Evolutionary conservation across 1,139 yeast species (phyloP).

Genomic region (Chernovozyma sophiae-reginae): DNA sequence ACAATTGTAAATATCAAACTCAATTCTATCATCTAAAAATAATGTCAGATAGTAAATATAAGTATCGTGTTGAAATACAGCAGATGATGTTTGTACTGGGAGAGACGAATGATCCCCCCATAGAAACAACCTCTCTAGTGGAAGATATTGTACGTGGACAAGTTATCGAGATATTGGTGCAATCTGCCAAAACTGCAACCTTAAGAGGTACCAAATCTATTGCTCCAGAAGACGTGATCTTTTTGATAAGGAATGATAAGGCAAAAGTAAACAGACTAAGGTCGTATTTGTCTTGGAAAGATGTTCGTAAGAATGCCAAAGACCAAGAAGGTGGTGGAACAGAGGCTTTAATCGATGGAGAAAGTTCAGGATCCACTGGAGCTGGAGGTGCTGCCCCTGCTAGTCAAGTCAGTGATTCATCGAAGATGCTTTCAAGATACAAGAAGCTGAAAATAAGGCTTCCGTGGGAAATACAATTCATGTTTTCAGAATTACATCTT

Average conservation of each 20-base stretch:
- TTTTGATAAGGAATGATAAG: conserved; percentile 85
- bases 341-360: conserved; percentile 46
- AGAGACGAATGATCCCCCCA: conserved; percentile 90
- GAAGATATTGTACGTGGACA: conserved; percentile 96
- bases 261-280: conserved; percentile 90
- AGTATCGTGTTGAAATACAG: conserved; percentile 81
- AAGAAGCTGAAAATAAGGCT: conserved; percentile 78
- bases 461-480: conserved; percentile 94
- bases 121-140: conserved; percentile 82
- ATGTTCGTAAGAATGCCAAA: conserved; percentile 92
- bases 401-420: conserved; percentile 39
- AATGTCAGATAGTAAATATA: conserved; percentile 47
- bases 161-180: conserved; percentile 82
- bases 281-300: conserved; percentile 95
- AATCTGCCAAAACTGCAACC: conserved; percentile 75
- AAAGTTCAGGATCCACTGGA: conserved; percentile 28
- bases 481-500: conserved; percentile 87
- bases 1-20: background rate
- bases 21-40: background rate
- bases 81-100: conserved; percentile 99
- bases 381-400: conserved; percentile 28
- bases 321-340: conserved; percentile 88
- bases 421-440: conserved; percentile 56
- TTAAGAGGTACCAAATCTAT: conserved; percentile 80
- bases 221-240: conserved; percentile 89